Percentiles rank a stretch among this genome's conserved stretches.
Conservation (phyloP, 1,139 yeast genomes). For the Kazachstania sp. region DNA sequence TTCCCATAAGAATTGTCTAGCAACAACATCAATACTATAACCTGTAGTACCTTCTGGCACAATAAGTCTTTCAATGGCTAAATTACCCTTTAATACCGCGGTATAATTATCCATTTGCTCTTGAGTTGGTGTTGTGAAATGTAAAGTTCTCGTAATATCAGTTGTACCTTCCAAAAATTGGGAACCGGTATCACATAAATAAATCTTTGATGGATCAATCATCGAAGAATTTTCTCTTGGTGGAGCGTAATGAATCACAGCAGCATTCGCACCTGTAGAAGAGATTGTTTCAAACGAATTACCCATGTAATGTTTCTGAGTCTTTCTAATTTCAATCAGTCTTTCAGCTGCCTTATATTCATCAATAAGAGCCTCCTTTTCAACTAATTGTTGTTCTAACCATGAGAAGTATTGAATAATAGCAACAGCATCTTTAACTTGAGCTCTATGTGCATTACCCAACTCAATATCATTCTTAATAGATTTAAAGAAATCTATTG, state of each 20-base stretch:
- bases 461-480: constrained; percentile 69
- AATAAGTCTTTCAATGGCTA: constrained; percentile 64
- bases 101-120: constrained; percentile 76
- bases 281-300: constrained; percentile 89
- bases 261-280: constrained; percentile 88
- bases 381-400: constrained; percentile 61
- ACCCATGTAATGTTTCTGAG: constrained; percentile 61
- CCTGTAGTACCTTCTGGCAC: constrained; percentile 91
- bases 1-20: constrained; percentile 84
- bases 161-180: constrained; percentile 95
- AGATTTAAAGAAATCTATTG: constrained; percentile 65
- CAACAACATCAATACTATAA: constrained; percentile 70
- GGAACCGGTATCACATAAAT: constrained; percentile 87
- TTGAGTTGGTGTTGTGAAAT: constrained; percentile 58
- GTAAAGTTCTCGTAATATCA: constrained; percentile 89
- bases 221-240: constrained; percentile 48
- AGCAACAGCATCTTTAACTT: constrained; percentile 82
- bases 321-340: constrained; percentile 52
- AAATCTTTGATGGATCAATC: constrained; percentile 69
- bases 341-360: constrained; percentile 76
- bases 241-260: constrained; percentile 90
- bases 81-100: constrained; percentile 82
- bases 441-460: constrained; percentile 68
- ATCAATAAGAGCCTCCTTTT: constrained; percentile 52
- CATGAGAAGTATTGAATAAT: constrained; percentile 72